These are phyloP conservation scores for Phytophthora hibernalis DNA, from an alignment of 352 stramenopile genomes.

Conservation along the genomic window DNA sequence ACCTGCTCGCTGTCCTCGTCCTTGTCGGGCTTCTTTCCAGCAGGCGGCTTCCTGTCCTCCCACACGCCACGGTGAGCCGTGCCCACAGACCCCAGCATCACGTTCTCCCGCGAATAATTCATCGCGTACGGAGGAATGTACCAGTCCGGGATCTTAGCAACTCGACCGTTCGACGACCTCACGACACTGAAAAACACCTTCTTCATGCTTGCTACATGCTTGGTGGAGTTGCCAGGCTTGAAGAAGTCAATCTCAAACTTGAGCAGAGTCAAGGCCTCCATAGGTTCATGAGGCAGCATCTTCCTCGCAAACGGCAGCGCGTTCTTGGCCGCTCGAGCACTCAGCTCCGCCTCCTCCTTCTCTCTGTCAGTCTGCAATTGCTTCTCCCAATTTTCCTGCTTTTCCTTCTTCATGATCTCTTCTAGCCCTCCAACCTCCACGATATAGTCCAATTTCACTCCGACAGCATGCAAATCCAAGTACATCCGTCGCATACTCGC, in stretches of 20 bases:
- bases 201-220: constrained; percentile 44
- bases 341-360: constrained; percentile 24
- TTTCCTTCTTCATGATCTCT: not conserved
- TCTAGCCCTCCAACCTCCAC: constrained; percentile 6
- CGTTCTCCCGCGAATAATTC: constrained; percentile 17
- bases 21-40: constrained; percentile 13
- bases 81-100: constrained; percentile 20
- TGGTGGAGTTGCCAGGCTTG: constrained; percentile 27
- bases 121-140: constrained; percentile 36
- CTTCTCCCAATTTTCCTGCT: constrained; percentile 10
- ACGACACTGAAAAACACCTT: constrained; percentile 44
- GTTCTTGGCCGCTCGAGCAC: constrained; percentile 28
- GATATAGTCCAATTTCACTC: constrained; percentile 17
- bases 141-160: constrained; percentile 41
- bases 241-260: constrained; percentile 48
- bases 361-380: constrained; percentile 16
- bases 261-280: constrained; percentile 44
- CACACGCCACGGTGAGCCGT: constrained; percentile 21
- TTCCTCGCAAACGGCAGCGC: constrained; percentile 38
- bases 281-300: constrained; percentile 38
- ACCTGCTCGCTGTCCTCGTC: not conserved
- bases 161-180: constrained; percentile 37
- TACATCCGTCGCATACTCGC: constrained; percentile 35
- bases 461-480: constrained; percentile 5
- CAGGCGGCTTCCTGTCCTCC: constrained; percentile 20